phyloP scores from a whole-genome alignment of 1,284 basidiomycete genomes.

The Volvariella surrecta region DNA sequence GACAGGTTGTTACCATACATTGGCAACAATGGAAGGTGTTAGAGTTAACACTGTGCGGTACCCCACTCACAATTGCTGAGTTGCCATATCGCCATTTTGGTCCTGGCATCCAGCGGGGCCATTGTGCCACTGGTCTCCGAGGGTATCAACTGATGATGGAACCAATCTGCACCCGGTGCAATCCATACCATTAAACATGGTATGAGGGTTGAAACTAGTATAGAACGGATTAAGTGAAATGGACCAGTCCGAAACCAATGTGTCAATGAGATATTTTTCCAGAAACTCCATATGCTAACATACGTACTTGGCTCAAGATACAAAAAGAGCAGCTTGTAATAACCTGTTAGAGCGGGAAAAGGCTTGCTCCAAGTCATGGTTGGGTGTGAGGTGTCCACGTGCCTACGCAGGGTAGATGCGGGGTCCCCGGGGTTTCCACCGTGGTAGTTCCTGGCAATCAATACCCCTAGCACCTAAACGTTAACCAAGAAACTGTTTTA shows the following conservation, averaged over 20 bases:
- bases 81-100: constrained; percentile 65
- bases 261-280: too few relatives aligned
- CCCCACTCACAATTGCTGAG: constrained; percentile 52
- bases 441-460: too few relatives aligned
- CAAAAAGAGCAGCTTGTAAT: constrained; percentile 60
- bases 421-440: too few relatives aligned
- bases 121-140: constrained; percentile 13
- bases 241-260: not conserved
- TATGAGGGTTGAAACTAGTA: constrained; percentile 47
- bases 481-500: too few relatives aligned
- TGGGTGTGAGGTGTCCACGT: too few relatives aligned
- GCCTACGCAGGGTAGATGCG: too few relatives aligned
- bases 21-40: too few relatives aligned
- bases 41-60: not conserved
- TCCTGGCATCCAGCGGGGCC: constrained; percentile 38
- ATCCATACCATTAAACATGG: constrained; percentile 54
- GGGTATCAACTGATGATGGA: constrained; percentile 62
- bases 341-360: constrained; percentile 58
- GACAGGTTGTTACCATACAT: too few relatives aligned
- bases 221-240: constrained; percentile 1
- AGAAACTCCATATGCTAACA: not conserved
- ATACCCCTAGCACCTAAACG: too few relatives aligned
- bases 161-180: constrained; percentile 61
- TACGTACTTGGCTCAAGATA: constrained; percentile 60
- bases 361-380: constrained; percentile 12